Conservation (phyloP, 345 rosid species). For the Turnera subulata region DNA sequence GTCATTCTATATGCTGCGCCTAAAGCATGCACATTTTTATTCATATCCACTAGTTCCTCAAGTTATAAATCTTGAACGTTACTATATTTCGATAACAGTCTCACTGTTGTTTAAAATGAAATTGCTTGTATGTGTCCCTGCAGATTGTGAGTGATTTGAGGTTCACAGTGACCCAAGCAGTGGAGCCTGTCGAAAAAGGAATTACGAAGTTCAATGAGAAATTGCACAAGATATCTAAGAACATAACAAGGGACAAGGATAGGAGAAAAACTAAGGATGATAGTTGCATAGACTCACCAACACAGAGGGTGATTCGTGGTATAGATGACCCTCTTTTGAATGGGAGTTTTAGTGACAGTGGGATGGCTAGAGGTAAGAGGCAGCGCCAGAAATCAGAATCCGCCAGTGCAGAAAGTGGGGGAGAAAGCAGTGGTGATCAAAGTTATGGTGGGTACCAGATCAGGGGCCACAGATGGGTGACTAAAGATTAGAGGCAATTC, state of each 20-base stretch:
- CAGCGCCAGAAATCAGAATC: slow-evolving; percentile 64
- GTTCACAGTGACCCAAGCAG: slow-evolving; percentile 95
- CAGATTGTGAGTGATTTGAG: slow-evolving; percentile 93
- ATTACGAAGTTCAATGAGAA: slow-evolving; percentile 85
- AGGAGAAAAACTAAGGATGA: slow-evolving; percentile 81
- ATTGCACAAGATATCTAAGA: slow-evolving; percentile 77
- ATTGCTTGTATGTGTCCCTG: slow-evolving; percentile 8
- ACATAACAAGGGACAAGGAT: slow-evolving; percentile 82
- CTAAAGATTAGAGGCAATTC: slow-evolving; percentile 50
- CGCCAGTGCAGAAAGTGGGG: slow-evolving; percentile 85
- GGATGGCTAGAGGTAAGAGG: slow-evolving; percentile 60
- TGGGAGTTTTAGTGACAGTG: slow-evolving; percentile 88
- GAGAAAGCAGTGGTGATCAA: slow-evolving; percentile 95
- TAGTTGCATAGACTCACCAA: slow-evolving; percentile 64
- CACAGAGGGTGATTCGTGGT: slow-evolving; percentile 73
- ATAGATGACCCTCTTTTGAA: slow-evolving; percentile 93
- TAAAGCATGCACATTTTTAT: too few species aligned
- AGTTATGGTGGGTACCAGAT: slow-evolving; percentile 61
- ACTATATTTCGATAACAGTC: background rate
- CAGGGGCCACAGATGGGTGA: slow-evolving; percentile 82
- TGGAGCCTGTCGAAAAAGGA: slow-evolving; percentile 94
- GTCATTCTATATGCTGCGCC: too few species aligned
- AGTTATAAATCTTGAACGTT: too few species aligned
- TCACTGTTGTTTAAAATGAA: background rate
- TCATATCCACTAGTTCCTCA: too few species aligned